Base-by-base conservation (phyloP, 1,284 basidiomycete genomes). In the Austroboletus rostrupii region DNA sequence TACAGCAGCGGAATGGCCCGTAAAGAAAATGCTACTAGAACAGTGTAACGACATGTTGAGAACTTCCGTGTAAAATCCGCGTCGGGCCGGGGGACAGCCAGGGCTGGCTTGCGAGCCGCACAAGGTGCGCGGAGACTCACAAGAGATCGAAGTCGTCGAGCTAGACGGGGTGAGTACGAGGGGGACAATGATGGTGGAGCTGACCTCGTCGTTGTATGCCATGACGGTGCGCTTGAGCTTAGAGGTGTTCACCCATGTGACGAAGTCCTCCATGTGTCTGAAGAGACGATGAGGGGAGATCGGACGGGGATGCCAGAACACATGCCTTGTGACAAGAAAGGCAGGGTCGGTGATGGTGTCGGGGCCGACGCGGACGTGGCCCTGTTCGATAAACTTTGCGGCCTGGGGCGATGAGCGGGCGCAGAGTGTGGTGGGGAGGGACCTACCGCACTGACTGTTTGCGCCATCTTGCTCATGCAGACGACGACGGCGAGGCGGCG, bases 181-280 rank as follows among this genome's bases (percentile, higher is more conserved):
- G 32, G n/a, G 43, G 29, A 38, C 42, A 38, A 2, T 2, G 0
- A 13, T 3, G 43, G 44, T 31, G 38, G 28, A 26, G 43, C 79
- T 49, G 52, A 93, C 92, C 83, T 97, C 92, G 72, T 97, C 95
- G 69, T 98, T 99, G 79, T 99, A 99, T 57, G 79, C 76, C 85
- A 96, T 90, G 66, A 99, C 86, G 0, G 92, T 95, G 55, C 96
- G 81, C 82, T 97, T 98, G 69, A 98, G 81, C 69, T 96, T 97
- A 58, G 90, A 94, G 21, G 93, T 95, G 69, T 99, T 95, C 16
- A 99, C 94, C 97, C 97, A 99, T 19, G 97, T 98, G 43, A 99
- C 93, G 71, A 97, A 99, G 76, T 99, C 97, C 67, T 99, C 95
- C 92, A 97, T 95, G 60, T 94, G 92, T 61, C 88, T 90, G 56